Evolutionary conservation across 169 alveolate genomes (phyloP), one percentile per base, ranked within the genome.

Genomic region (Cryptosporidium parvum): DNA sequence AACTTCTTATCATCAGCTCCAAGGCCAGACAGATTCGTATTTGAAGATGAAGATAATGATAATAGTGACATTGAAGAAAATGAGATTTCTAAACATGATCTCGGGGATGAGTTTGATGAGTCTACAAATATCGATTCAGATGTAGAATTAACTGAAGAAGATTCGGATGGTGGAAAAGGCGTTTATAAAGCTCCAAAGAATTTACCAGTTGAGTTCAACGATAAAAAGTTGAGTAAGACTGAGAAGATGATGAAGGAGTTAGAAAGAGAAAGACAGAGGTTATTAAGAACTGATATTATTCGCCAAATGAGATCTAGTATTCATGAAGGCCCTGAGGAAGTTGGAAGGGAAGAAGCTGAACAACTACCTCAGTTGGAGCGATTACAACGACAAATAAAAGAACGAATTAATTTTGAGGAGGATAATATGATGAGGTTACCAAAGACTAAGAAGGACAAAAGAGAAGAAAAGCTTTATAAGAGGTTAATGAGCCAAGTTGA

Each of bases 151-250:
- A 44, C 91, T 51, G 94, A 75, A 72, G 85, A 69, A 56, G 70
- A 65, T 42, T 70, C 42, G 2, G 52, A 67, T n/a, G 29, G 35
- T n/a, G 35, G 53, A 62, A 31, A 75, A 85, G 93, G 75, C 85
- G 23, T 87, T 85, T 48, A 89, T 51, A 42, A 70, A 85, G 69
- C 86, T 86, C 85, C 93, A 84, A 89, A 92, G 73, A 85, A 85
- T 92, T 12, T 89, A 65, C 92, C 93, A 44, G 85, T 73, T 56
- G 91, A 92, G 84, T 92, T 92, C 84, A 75, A 53, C 85, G 75
- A 92, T 68, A 75, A 87, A 87, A 87, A 89, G 71, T 75, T 92
- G 80, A 73, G 86, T 70, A 85, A 85, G 91, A 67, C 59, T 67
- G 80, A 86, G 68, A 92, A 86, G 73, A 92, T 69, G 85, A 91